phyloP scores from a whole-genome alignment of 345 rosid species.

The Rhodomyrtus tomentosa region DNA sequence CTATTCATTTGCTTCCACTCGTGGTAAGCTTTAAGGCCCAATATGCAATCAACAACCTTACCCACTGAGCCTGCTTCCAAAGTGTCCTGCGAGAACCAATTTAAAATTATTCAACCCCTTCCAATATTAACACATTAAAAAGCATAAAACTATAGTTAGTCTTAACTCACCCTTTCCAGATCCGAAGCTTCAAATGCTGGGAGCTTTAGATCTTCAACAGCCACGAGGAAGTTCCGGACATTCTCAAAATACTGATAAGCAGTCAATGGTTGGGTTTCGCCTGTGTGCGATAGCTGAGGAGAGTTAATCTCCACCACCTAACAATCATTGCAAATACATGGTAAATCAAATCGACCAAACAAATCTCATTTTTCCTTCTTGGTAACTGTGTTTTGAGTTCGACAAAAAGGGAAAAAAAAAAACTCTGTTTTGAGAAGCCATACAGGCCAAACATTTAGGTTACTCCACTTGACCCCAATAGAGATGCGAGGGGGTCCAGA shows the following conservation, averaged over 20 bases:
- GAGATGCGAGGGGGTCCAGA: background rate
- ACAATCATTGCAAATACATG: background rate
- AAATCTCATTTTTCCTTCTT: background rate
- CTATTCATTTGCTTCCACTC: constrained; percentile 47
- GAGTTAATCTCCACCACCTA: constrained; percentile 74
- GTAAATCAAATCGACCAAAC: background rate
- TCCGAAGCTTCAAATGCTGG: constrained; percentile 93
- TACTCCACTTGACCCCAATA: background rate
- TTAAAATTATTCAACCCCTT: background rate
- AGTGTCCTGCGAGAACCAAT: constrained; percentile 32
- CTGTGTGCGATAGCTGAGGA: constrained; percentile 26
- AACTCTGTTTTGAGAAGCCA: background rate
- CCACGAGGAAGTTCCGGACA: constrained; percentile 76
- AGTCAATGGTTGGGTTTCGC: constrained; percentile 57
- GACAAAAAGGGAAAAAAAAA: no score
- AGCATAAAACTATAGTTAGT: background rate
- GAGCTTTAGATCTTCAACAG: constrained; percentile 64
- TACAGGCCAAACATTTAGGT: background rate
- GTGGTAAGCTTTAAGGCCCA: constrained; percentile 61
- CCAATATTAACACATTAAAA: background rate
- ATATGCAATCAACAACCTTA: constrained; percentile 80
- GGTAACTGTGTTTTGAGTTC: background rate
- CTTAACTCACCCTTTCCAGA: constrained; percentile 64
- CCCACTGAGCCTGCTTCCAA: constrained; percentile 67
- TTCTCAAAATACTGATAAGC: constrained; percentile 95